phyloP scores from a whole-genome alignment of 495 filamentous ascomycete genomes.

The Xylaria flabelliformis region DNA sequence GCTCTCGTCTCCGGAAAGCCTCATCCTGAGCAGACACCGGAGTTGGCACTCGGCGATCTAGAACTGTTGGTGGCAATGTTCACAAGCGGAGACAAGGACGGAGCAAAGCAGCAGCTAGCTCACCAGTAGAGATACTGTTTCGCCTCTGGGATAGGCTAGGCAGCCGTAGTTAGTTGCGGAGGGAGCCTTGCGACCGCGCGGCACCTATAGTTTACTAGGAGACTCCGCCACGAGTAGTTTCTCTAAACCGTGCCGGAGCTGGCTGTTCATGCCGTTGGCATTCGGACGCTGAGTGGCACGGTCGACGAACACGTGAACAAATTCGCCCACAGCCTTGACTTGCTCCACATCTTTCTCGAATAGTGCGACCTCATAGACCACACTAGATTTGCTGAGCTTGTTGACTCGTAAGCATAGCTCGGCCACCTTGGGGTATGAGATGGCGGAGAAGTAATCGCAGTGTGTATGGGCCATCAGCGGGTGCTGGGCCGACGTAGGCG shows the following conservation, averaged over 20 bases:
- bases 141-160: not conserved
- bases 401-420: constrained; percentile 84
- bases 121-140: constrained; percentile 37
- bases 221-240: constrained; percentile 37
- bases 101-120: constrained; percentile 50
- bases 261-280: constrained; percentile 61
- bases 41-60: constrained; percentile 73
- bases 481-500: constrained; percentile 70
- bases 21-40: constrained; percentile 64
- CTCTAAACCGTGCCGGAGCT: constrained; percentile 61
- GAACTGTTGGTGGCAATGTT: constrained; percentile 71
- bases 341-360: constrained; percentile 77
- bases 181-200: not conserved
- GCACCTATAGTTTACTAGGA: constrained; percentile 36
- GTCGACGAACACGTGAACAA: constrained; percentile 89
- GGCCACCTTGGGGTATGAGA: constrained; percentile 81
- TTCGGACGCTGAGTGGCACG: constrained; percentile 71
- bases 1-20: constrained; percentile 55
- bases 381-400: constrained; percentile 83
- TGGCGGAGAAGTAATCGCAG: constrained; percentile 82
- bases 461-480: constrained; percentile 83
- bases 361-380: constrained; percentile 90
- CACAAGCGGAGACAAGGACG: constrained; percentile 64
- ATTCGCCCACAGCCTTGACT: constrained; percentile 84
- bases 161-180: not conserved